Conservation (phyloP, 2,329 filamentous ascomycete genomes). For the Lachnellula arida region DNA sequence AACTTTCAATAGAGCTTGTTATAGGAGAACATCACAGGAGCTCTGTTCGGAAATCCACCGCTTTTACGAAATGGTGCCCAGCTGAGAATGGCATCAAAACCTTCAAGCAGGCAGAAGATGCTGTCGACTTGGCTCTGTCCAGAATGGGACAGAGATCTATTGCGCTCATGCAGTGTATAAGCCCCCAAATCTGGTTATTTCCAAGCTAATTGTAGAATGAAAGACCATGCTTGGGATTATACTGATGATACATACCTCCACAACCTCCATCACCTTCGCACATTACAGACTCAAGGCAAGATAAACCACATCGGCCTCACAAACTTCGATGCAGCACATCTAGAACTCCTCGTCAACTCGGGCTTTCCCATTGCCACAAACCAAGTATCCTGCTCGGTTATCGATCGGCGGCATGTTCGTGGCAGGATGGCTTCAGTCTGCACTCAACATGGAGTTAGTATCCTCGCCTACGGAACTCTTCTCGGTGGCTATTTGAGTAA, state of each 20-base stretch:
- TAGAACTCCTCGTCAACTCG: constrained; percentile 29
- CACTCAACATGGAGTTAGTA: constrained; percentile 20
- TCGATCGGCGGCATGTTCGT: constrained; percentile 27
- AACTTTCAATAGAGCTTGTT: constrained; percentile 5
- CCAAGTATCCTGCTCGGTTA: constrained; percentile 31
- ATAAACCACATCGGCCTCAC: constrained; percentile 30
- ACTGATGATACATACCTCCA: constrained; percentile 31
- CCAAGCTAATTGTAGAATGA: neutral
- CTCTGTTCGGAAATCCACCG: constrained; percentile 6
- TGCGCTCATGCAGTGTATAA: constrained; percentile 25
- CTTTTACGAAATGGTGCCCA: constrained; percentile 28
- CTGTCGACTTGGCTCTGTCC: constrained; percentile 26
- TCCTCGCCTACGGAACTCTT: constrained; percentile 34
- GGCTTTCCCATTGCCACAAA: constrained; percentile 32
- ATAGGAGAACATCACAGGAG: constrained; percentile 6
- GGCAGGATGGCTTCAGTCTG: constrained; percentile 28
- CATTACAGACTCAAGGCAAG: constrained; percentile 26
- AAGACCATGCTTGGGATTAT: constrained; percentile 33
- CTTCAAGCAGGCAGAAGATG: constrained; percentile 23
- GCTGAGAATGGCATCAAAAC: constrained; percentile 15
- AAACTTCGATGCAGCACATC: constrained; percentile 32
- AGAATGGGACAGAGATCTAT: constrained; percentile 27
- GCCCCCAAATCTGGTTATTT: neutral
- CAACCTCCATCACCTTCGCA: constrained; percentile 30
- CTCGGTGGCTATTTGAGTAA: constrained; percentile 30